phyloP scores from a whole-genome alignment of 1,284 basidiomycete species.

The Leccinum cinnamomeum region DNA sequence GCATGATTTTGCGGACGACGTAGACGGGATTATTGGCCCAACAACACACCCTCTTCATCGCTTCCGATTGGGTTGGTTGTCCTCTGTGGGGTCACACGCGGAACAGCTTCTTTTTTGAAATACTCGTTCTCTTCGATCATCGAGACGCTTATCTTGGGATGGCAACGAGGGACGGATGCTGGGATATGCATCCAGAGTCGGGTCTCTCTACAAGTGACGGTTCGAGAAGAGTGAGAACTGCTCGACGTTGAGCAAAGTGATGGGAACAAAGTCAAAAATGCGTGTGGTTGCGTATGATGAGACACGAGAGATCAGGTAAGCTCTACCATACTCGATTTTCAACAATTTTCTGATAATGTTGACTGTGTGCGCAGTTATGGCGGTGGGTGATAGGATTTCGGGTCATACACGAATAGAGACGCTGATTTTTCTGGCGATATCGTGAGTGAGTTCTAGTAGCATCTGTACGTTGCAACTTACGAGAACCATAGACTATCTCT shows the following conservation, averaged over 20 bases:
- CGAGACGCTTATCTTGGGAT: not conserved
- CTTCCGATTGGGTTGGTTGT: not conserved
- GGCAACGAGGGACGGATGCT: not conserved
- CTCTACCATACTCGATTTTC: not conserved
- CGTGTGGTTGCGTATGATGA: not conserved
- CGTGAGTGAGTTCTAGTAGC: not conserved
- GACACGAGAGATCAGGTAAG: not conserved
- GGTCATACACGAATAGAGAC: not conserved
- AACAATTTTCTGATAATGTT: not conserved
- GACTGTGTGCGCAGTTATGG: not conserved
- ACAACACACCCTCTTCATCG: not conserved
- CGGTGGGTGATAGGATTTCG: not conserved
- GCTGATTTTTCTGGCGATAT: not conserved
- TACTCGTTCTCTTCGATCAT: not conserved
- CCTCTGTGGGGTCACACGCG: not conserved
- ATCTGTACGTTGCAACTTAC: not conserved
- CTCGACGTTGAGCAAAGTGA: not conserved
- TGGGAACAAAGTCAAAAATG: not conserved
- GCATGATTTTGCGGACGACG: not conserved
- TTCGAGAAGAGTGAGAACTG: not conserved
- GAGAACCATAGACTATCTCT: not conserved
- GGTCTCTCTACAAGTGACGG: not conserved
- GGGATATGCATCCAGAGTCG: not conserved
- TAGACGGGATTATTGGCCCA: slow-evolving; percentile 5
- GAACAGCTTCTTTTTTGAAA: not conserved